Percentiles rank a stretch among this genome's conserved stretches.
phyloP scores from a whole-genome alignment of 306 rosid species.

The Prunus salicina region DNA sequence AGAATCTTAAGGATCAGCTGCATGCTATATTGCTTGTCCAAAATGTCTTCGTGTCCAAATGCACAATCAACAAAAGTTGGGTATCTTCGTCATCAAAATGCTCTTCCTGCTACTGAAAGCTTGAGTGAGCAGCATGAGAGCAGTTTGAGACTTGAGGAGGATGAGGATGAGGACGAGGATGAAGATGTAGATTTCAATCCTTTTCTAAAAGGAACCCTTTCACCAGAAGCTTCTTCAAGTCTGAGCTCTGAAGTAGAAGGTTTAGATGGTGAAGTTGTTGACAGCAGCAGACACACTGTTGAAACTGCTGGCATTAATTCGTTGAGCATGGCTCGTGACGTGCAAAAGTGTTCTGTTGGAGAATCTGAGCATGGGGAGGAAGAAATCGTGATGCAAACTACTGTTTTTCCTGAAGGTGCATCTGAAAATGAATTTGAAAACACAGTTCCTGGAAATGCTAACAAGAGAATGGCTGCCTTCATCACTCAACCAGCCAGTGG shows the following conservation, averaged over 20 bases:
- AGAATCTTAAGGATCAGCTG: slow-evolving; percentile 9
- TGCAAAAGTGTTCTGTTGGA: slow-evolving; percentile 24
- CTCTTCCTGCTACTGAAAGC: not conserved
- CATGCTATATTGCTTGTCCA: slow-evolving; percentile 17
- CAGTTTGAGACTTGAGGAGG: slow-evolving; percentile 39
- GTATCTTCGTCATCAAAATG: slow-evolving; percentile 23
- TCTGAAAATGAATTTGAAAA: slow-evolving; percentile 32
- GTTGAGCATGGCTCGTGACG: slow-evolving; percentile 23
- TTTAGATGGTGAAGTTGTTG: slow-evolving; percentile 53
- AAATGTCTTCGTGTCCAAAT: slow-evolving; percentile 46
- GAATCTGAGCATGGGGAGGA: slow-evolving; percentile 58
- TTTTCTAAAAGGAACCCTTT: slow-evolving; percentile 63
- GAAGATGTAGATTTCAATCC: slow-evolving; percentile 82
- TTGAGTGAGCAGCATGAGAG: slow-evolving; percentile 29
- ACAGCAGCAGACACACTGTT: slow-evolving; percentile 18
- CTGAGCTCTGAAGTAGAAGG: slow-evolving; percentile 83
- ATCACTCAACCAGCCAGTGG: slow-evolving; percentile 34
- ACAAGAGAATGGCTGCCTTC: slow-evolving; percentile 27
- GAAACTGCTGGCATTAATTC: slow-evolving; percentile 27
- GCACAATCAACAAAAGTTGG: slow-evolving; percentile 34
- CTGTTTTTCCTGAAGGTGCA: slow-evolving; percentile 22
- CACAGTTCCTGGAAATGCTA: slow-evolving; percentile 18
- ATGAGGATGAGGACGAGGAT: slow-evolving; percentile 61
- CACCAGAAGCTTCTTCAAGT: slow-evolving; percentile 82
- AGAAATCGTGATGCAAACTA: slow-evolving; percentile 47